A percentile compares a stretch with the other conserved stretches of the same genome.
phyloP scores from a whole-genome alignment of 2,329 filamentous ascomycete genomes.

The Fusarium albosuccineum region DNA sequence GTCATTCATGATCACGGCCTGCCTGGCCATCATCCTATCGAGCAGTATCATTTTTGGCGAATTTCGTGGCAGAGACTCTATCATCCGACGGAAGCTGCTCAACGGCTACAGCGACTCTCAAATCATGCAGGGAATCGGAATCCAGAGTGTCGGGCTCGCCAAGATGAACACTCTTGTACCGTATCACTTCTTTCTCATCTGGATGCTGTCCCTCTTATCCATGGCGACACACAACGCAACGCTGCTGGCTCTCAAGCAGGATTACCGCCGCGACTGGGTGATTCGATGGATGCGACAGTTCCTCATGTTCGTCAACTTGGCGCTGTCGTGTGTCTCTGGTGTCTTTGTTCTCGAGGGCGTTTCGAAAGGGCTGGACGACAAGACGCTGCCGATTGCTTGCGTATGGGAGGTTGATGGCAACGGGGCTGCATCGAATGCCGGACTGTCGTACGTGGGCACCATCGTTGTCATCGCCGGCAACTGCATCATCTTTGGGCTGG shows the following conservation, averaged over 20 bases:
- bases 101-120: conserved; percentile 76
- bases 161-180: conserved; percentile 70
- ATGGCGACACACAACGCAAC: conserved; percentile 76
- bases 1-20: conserved; percentile 75
- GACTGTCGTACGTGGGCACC: conserved; percentile 68
- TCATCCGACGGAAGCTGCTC: conserved; percentile 73
- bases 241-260: conserved; percentile 73
- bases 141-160: conserved; percentile 73
- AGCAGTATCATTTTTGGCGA: conserved; percentile 70
- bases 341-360: conserved; percentile 69
- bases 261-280: conserved; percentile 76
- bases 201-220: conserved; percentile 74
- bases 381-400: conserved; percentile 71
- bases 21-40: conserved; percentile 67
- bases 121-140: conserved; percentile 76
- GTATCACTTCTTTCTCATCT: conserved; percentile 79
- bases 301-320: conserved; percentile 75
- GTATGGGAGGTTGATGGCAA: conserved; percentile 65
- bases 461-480: conserved; percentile 72
- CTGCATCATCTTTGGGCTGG: conserved; percentile 68
- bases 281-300: conserved; percentile 74
- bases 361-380: conserved; percentile 62
- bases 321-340: conserved; percentile 68
- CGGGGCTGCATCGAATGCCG: conserved; percentile 54
- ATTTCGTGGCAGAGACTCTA: conserved; percentile 60